phyloP scores from a whole-genome alignment of 2,329 filamentous ascomycete species.

The Botryotinia calthae region DNA sequence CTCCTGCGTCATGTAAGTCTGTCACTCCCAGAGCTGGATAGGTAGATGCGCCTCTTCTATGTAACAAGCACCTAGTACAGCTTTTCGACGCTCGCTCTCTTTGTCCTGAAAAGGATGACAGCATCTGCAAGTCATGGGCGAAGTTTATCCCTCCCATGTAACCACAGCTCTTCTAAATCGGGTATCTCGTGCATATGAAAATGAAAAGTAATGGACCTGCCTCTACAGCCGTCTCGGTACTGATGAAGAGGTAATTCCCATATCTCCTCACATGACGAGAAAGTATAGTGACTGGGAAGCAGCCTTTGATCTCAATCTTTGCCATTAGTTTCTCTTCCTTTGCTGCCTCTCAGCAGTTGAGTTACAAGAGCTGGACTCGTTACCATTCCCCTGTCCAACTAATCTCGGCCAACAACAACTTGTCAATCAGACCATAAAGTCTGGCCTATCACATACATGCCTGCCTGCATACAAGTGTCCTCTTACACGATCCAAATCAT shows the following conservation, averaged over 20 bases:
- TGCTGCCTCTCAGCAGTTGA: background rate
- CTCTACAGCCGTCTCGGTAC: background rate
- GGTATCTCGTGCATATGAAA: background rate
- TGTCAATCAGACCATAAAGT: background rate
- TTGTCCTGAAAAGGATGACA: background rate
- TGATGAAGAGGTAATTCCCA: background rate
- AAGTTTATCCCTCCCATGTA: background rate
- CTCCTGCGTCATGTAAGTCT: background rate
- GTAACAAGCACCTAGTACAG: background rate
- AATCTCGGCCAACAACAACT: background rate
- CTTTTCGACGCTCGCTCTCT: background rate
- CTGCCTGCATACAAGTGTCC: background rate
- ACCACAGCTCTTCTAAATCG: background rate
- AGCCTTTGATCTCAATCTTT: background rate
- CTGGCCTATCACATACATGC: background rate
- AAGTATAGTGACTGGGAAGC: background rate
- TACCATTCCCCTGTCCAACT: background rate
- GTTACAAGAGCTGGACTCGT: background rate
- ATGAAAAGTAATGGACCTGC: background rate
- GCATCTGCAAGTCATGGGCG: background rate
- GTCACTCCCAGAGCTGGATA: background rate
- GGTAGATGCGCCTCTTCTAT: background rate
- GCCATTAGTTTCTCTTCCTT: background rate
- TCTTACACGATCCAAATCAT: background rate
- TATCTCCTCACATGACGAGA: background rate